Evolutionary conservation across 2,329 filamentous ascomycete genomes (phyloP).

Genomic region (Botryotinia narcissicola): DNA sequence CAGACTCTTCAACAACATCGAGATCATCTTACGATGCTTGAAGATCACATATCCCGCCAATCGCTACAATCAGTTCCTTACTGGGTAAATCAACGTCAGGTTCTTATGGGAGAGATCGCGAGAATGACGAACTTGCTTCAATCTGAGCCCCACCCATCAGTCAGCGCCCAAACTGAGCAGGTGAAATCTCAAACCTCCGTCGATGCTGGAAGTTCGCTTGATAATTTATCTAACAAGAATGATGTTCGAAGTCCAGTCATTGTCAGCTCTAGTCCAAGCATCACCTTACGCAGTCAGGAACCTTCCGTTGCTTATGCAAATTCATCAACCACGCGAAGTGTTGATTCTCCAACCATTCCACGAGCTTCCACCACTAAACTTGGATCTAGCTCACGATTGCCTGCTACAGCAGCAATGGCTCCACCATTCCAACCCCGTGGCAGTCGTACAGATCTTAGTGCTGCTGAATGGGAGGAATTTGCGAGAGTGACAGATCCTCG

Average conservation of each 20-base stretch:
- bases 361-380: not conserved
- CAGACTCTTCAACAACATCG: slow-evolving; percentile 43
- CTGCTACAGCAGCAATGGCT: slow-evolving; percentile 37
- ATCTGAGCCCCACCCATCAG: not conserved
- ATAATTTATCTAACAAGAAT: not conserved
- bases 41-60: slow-evolving; percentile 56
- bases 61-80: slow-evolving; percentile 47
- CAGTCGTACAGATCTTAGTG: slow-evolving; percentile 8
- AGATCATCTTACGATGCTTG: slow-evolving; percentile 52
- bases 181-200: not conserved
- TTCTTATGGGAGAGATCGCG: slow-evolving; percentile 40
- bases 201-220: not conserved
- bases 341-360: not conserved
- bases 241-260: not conserved
- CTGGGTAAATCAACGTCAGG: slow-evolving; percentile 46
- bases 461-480: slow-evolving; percentile 14
- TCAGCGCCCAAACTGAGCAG: not conserved
- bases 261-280: not conserved
- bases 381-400: slow-evolving; percentile 27
- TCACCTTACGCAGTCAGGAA: not conserved
- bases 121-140: slow-evolving; percentile 4
- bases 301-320: not conserved
- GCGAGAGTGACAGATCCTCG: slow-evolving; percentile 13
- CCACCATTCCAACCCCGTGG: slow-evolving; percentile 39
- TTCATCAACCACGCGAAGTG: not conserved